These are phyloP conservation scores for Marasmius sp. DNA, from an alignment of 1,284 basidiomycete species.

Conservation along the genomic window DNA sequence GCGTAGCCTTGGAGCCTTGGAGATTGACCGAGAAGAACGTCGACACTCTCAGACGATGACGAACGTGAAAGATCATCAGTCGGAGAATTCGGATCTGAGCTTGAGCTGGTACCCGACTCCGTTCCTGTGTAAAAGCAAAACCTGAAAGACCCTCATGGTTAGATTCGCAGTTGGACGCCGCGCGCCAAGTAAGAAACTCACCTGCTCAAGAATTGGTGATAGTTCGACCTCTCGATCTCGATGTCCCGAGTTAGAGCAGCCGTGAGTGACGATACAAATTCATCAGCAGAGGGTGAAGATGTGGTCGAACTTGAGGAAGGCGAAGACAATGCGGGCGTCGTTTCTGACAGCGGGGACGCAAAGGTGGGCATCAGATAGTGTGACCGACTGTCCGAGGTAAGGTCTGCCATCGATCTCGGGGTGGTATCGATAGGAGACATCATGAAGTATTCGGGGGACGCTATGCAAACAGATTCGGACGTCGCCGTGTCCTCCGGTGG, in stretches of 20 bases:
- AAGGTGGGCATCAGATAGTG: slow-evolving; percentile 29
- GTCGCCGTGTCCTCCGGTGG: slow-evolving; percentile 27
- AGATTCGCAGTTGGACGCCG: slow-evolving; percentile 2
- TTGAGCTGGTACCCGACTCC: slow-evolving; percentile 17
- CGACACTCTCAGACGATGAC: slow-evolving; percentile 55
- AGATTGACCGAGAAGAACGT: slow-evolving; percentile 29
- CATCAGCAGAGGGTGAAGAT: slow-evolving; percentile 9
- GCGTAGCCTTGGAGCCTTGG: slow-evolving; percentile 8
- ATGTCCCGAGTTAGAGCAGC: slow-evolving; percentile 12
- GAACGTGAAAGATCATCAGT: slow-evolving; percentile 44
- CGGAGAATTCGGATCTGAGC: slow-evolving; percentile 14
- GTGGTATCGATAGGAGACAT: background rate
- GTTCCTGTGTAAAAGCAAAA: slow-evolving; percentile 78
- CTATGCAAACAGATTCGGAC: slow-evolving; percentile 17
- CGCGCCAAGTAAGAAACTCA: slow-evolving; percentile 29
- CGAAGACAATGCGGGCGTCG: slow-evolving; percentile 1
- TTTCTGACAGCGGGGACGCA: slow-evolving; percentile 5
- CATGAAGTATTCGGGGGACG: slow-evolving; percentile 19
- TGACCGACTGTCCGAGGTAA: slow-evolving; percentile 25
- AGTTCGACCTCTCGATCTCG: slow-evolving; percentile 36
- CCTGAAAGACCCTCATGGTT: slow-evolving; percentile 32
- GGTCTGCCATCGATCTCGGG: background rate
- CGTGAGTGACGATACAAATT: slow-evolving; percentile 15
- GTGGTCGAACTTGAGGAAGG: slow-evolving; percentile 1
- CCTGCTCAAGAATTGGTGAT: slow-evolving; percentile 65